Percentiles rank a stretch among this genome's conserved stretches.
Evolutionary conservation across 257 asterid species (phyloP).

Genomic region (Nyctanthes arbortristis): DNA sequence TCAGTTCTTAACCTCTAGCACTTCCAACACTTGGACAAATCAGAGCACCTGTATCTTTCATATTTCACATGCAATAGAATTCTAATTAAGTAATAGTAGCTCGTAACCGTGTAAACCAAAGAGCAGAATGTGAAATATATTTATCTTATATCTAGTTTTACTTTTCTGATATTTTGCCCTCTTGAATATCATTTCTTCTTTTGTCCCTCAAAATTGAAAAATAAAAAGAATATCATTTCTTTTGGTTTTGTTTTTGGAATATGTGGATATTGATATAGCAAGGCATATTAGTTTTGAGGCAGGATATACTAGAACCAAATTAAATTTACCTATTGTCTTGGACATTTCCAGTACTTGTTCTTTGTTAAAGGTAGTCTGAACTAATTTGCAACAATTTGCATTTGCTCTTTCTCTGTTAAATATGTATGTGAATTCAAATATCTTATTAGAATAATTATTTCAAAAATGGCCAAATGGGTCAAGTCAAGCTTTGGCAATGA

Average conservation of each 20-base stretch:
- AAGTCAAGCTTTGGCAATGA: not conserved
- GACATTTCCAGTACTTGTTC: not conserved
- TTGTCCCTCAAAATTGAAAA: too few relatives aligned
- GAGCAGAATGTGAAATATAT: not conserved
- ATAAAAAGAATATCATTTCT: not conserved
- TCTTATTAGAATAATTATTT: not conserved
- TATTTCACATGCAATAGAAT: not conserved
- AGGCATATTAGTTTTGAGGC: not conserved
- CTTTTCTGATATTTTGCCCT: not conserved
- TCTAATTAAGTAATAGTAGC: not conserved
- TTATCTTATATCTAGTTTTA: conserved; percentile 1
- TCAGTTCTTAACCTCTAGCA: not conserved
- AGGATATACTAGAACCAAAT: not conserved
- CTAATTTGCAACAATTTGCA: not conserved
- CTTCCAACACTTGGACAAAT: not conserved
- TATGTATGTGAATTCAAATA: not conserved
- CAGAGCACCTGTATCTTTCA: not conserved
- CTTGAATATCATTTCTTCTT: too few relatives aligned
- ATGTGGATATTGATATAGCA: not conserved
- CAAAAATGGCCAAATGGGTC: not conserved
- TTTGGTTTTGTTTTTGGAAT: not conserved
- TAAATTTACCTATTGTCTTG: not conserved
- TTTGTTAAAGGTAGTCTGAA: not conserved
- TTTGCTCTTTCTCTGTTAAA: not conserved
- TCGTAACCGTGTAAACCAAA: not conserved